Evolutionary conservation across 176 grass and related monocot species (phyloP).

Genomic region (Oryza rufipogon): DNA sequence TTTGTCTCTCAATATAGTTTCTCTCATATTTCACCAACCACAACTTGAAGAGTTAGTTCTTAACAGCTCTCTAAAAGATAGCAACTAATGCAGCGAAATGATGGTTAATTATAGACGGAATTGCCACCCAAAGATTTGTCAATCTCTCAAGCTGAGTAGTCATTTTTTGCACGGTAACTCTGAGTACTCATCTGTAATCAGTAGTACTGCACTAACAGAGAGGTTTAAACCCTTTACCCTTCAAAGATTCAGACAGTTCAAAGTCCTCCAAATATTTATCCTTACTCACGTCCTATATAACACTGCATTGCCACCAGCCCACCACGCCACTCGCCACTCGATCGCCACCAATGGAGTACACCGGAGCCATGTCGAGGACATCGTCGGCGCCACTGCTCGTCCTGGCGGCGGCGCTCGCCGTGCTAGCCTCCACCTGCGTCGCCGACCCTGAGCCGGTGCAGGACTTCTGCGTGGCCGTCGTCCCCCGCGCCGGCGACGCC

Average conservation of each 20-base stretch:
- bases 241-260: not conserved
- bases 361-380: not conserved
- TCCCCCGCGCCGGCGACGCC: not conserved
- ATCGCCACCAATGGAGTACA: not conserved
- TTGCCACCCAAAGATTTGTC: not conserved
- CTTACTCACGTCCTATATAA: not conserved
- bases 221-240: not conserved
- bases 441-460: constrained; percentile 70
- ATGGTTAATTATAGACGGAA: constrained; percentile 21
- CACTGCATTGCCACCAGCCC: too few species aligned
- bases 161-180: not conserved
- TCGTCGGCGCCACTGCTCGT: not conserved
- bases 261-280: not conserved
- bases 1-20: not conserved
- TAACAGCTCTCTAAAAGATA: not conserved
- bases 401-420: not conserved
- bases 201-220: too few species aligned
- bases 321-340: too few species aligned
- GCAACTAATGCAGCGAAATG: not conserved
- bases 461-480: constrained; percentile 81
- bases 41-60: not conserved
- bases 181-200: not conserved
- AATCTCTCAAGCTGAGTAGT: not conserved
- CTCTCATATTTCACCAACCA: constrained; percentile 14
- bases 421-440: constrained; percentile 22